phyloP scores from a whole-genome alignment of 208 protist species.

The Leishmania amazonensis region DNA sequence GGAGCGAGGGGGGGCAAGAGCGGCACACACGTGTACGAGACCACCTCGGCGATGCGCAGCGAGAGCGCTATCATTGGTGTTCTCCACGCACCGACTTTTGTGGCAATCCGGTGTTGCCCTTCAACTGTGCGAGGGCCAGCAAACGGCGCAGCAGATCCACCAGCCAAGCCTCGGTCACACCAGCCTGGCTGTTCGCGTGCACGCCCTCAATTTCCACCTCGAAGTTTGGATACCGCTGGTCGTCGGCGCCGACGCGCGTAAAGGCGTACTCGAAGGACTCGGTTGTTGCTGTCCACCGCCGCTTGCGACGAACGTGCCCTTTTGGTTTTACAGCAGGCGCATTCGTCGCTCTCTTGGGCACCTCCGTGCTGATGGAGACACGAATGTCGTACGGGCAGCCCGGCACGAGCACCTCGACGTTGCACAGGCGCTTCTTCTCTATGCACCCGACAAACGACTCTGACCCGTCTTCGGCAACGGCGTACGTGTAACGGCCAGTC shows the following conservation, averaged over 20 bases:
- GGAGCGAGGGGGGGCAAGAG: not conserved
- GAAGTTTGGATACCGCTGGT: slow-evolving; percentile 21
- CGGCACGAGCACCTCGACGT: slow-evolving; percentile 68
- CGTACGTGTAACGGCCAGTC: slow-evolving; percentile 58
- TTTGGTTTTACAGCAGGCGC: slow-evolving; percentile 20
- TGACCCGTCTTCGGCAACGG: slow-evolving; percentile 28
- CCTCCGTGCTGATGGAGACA: slow-evolving; percentile 60
- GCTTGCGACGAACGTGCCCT: slow-evolving; percentile 58
- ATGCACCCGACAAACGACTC: slow-evolving; percentile 34
- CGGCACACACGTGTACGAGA: not conserved
- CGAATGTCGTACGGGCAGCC: slow-evolving; percentile 66
- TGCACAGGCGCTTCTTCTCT: slow-evolving; percentile 57
- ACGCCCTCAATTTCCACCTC: slow-evolving; percentile 82
- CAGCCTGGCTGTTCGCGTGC: slow-evolving; percentile 28
- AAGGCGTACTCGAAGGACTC: slow-evolving; percentile 65
- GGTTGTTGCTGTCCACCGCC: slow-evolving; percentile 46
- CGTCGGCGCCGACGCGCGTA: slow-evolving; percentile 41
- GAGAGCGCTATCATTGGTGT: not conserved
- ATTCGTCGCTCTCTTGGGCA: not conserved
- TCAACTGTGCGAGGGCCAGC: slow-evolving; percentile 35
- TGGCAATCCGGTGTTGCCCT: slow-evolving; percentile 30
- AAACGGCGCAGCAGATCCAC: slow-evolving; percentile 45
- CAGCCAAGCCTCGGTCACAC: slow-evolving; percentile 60
- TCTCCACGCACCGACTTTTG: too few species aligned
- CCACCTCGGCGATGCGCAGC: not conserved